These are phyloP conservation scores for Persicaria tinctoria DNA, from an alignment of 148 eudicot genomes.

Conservation along the genomic window DNA sequence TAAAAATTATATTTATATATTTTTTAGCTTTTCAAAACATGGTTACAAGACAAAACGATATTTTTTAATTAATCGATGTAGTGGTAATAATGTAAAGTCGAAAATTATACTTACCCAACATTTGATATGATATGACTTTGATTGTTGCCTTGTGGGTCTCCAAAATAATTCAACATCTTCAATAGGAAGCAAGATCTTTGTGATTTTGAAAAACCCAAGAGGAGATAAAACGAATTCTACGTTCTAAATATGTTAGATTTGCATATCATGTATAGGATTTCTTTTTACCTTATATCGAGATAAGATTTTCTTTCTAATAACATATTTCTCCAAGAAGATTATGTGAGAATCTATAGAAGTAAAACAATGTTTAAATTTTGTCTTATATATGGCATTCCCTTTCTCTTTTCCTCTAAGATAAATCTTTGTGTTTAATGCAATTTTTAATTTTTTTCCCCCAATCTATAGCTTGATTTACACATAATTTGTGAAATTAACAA, in stretches of 20 bases:
- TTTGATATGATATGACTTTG: neutral
- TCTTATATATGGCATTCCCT: neutral
- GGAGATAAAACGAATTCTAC: neutral
- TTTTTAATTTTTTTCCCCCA: too few relatives aligned
- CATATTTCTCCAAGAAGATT: neutral
- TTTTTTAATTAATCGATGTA: too few relatives aligned
- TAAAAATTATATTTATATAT: too few relatives aligned
- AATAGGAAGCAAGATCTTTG: conserved; percentile 2
- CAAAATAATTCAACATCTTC: neutral
- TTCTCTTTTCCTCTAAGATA: neutral
- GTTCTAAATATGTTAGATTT: conserved; percentile 8
- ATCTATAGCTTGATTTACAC: too few relatives aligned
- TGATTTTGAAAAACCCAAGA: neutral
- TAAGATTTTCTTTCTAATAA: neutral
- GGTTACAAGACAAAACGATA: too few relatives aligned
- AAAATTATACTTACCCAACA: neutral
- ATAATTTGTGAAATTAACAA: too few relatives aligned
- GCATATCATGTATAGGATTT: neutral
- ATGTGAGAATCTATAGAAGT: neutral
- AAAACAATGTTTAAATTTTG: neutral
- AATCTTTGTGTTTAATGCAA: too few relatives aligned
- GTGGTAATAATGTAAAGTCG: neutral
- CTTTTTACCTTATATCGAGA: conserved; percentile 9
- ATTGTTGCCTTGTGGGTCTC: neutral
- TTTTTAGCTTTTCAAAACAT: too few relatives aligned